Conservation (phyloP, 2,329 filamentous ascomycete species). For the Ustulina deusta region DNA sequence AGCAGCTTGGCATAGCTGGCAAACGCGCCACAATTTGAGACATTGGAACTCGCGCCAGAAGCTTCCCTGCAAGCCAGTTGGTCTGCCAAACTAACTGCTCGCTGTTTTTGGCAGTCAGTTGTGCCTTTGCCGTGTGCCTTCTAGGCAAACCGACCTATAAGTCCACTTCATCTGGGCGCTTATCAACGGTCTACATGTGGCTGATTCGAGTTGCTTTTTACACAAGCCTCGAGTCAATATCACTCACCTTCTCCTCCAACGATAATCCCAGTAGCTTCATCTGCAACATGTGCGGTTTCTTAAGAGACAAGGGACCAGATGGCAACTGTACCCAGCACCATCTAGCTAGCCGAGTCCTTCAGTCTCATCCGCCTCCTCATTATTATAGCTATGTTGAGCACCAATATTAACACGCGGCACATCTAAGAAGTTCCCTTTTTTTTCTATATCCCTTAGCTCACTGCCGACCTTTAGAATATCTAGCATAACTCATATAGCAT, state of each 20-base stretch:
- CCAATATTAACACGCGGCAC: neutral
- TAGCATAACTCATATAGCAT: neutral
- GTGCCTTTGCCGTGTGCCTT: neutral
- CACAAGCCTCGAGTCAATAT: conserved; percentile 15
- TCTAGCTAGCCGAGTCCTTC: neutral
- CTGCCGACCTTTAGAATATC: neutral
- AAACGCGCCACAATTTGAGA: conserved; percentile 23
- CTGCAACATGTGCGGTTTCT: conserved; percentile 6
- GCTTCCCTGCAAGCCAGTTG: conserved; percentile 29
- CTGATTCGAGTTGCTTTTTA: conserved; percentile 22
- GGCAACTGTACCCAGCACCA: neutral
- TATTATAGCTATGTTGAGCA: neutral
- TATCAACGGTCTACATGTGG: conserved; percentile 18
- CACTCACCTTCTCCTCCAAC: conserved; percentile 3
- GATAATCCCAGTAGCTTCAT: conserved; percentile 5
- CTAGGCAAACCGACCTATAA: conserved; percentile 1
- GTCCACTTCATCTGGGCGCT: conserved; percentile 1
- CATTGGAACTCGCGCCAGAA: conserved; percentile 25
- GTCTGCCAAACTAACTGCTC: conserved; percentile 21
- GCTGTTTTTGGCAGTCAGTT: neutral
- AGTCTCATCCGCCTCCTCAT: neutral
- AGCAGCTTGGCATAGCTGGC: conserved; percentile 19
- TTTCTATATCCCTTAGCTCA: neutral
- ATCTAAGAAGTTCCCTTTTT: neutral
- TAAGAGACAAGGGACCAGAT: neutral